Conservation (phyloP, 345 rosid species). For the Zanthoxylum bungeanum region DNA sequence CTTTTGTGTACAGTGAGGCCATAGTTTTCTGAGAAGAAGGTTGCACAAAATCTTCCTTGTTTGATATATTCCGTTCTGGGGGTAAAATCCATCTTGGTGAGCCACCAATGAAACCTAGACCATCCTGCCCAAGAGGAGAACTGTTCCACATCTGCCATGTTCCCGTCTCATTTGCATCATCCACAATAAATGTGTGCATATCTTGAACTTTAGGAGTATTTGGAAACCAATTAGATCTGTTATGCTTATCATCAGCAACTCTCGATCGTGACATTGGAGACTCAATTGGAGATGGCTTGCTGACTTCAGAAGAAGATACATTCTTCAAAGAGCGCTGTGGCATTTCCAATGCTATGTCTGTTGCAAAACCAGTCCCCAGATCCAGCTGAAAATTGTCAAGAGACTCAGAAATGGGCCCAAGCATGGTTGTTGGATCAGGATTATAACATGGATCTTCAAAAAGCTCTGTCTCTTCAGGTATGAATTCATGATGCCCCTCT, state of each 20-base stretch:
- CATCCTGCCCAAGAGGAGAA: conserved; percentile 73
- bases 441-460: conserved; percentile 94
- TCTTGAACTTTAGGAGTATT: conserved; percentile 41
- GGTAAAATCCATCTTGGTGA: conserved; percentile 61
- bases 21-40: conserved; percentile 56
- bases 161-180: conserved; percentile 57
- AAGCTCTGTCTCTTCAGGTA: conserved; percentile 66
- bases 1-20: conserved; percentile 62
- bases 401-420: conserved; percentile 97
- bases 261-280: conserved; percentile 76
- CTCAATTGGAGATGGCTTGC: conserved; percentile 88
- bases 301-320: conserved; percentile 48
- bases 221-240: conserved; percentile 39
- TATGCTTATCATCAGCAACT: conserved; percentile 58
- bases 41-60: conserved; percentile 50
- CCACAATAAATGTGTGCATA: conserved; percentile 21
- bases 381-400: conserved; percentile 79
- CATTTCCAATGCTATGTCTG: conserved; percentile 46
- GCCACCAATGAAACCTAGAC: conserved; percentile 51
- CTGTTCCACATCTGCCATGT: conserved; percentile 98
- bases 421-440: conserved; percentile 79
- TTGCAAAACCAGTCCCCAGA: conserved; percentile 48
- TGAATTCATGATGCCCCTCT: conserved; percentile 42
- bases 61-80: conserved; percentile 39
- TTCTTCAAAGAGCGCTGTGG: conserved; percentile 41